phyloP scores from a whole-genome alignment of 2,329 filamentous ascomycete genomes.

The Fusarium chlamydosporum region DNA sequence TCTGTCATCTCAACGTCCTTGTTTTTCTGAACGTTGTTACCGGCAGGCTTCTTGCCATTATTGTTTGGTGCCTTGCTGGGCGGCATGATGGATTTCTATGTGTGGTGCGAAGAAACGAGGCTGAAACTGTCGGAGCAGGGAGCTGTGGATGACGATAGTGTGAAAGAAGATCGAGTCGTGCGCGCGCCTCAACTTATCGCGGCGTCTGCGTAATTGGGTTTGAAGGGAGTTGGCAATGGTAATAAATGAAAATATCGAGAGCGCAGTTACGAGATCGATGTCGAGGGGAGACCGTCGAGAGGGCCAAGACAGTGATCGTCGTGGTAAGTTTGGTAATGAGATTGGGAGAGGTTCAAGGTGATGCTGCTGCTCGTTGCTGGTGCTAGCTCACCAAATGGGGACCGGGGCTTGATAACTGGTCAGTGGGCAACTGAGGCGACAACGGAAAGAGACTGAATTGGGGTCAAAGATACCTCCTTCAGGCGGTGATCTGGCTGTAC shows the following conservation, averaged over 20 bases:
- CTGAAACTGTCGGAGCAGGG: conserved; percentile 35
- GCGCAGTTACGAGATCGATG: conserved; percentile 17
- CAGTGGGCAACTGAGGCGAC: conserved; percentile 40
- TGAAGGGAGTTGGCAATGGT: conserved; percentile 22
- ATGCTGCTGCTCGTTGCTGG: conserved; percentile 41
- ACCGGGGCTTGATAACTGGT: conserved; percentile 45
- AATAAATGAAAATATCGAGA: conserved; percentile 5
- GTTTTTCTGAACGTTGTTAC: conserved; percentile 76
- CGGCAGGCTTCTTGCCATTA: conserved; percentile 77
- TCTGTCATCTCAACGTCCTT: conserved; percentile 79
- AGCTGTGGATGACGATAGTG: conserved; percentile 40
- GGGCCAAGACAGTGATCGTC: conserved; percentile 20
- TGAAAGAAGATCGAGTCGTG: conserved; percentile 44
- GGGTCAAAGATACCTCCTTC: conserved; percentile 40
- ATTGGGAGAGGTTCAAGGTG: conserved; percentile 37
- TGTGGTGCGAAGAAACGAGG: conserved; percentile 19
- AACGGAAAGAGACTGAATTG: conserved; percentile 24
- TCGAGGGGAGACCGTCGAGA: conserved; percentile 11
- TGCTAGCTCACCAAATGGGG: conserved; percentile 44
- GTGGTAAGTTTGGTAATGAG: conserved; percentile 27
- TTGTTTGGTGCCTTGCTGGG: conserved; percentile 80
- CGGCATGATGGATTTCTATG: conserved; percentile 62
- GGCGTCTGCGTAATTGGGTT: conserved; percentile 27
- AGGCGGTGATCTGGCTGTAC: conserved; percentile 6
- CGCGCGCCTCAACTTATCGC: conserved; percentile 49